Base-by-base conservation (phyloP, 2,329 filamentous ascomycete species). In the Ophiognomonia clavigignenti-juglandacearum region DNA sequence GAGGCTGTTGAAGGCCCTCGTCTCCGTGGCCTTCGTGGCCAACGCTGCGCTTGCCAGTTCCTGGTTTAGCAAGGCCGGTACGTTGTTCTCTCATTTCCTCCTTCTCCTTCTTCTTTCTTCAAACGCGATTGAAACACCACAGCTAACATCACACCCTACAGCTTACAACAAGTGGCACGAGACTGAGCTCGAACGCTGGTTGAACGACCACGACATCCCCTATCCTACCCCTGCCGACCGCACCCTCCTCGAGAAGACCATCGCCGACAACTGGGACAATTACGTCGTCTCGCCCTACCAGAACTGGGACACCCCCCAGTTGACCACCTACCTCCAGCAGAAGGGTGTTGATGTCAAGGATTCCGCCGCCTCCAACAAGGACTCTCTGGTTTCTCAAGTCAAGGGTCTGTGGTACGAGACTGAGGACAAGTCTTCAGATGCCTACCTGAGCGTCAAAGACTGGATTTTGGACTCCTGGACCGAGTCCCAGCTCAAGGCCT, bases 111-210 rank as follows among this genome's bases (percentile, higher is more conserved):
- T 5, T 14, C 10, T 3, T 37, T 8, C 35, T 11, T 8, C 3
- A 37, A 8, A 22, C 19, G 2, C 9, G 13, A 22, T 8, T 20
- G 11, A 22, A 37, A 20, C 10, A 9, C 22, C 23, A 22, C 18
- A 37, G 13, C 5, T 11, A 23, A 1, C 23, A 23, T 19, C n/a
- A n/a, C n/a, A n/a, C n/a, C n/a, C n/a, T n/a, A 16, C 61, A 96
- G 92, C 85, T 14, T 97, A 97, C 77, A 96, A 97, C 72, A 96
- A 93, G 67, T 98, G 93, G 93, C 92, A 97, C 61, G 85, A 97
- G 74, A 95, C 88, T 19, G 93, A 98, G 76, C 82, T 98, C 24
- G 92, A 98, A 73, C 82, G 91, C 61, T 98, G 93, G 93, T 82
- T 98, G 41, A 87, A 87, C 24, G 93, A 98, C 64, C 80, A 97